These are phyloP conservation scores for Xylaria intraflava DNA, from an alignment of 495 filamentous ascomycete genomes.

Conservation along the genomic window DNA sequence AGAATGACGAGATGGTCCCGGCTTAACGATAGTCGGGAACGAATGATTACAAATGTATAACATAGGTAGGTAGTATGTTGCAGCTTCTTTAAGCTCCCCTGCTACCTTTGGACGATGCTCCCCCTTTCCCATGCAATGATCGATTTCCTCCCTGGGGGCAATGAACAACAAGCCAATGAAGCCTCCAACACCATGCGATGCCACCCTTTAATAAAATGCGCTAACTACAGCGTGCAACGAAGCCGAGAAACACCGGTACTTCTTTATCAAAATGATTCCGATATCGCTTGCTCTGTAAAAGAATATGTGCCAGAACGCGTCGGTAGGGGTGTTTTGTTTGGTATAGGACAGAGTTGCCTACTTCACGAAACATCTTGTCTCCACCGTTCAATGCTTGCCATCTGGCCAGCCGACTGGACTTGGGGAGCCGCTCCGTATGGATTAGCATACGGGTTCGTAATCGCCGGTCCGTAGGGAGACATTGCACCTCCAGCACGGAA, in stretches of 20 bases:
- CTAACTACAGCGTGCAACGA: not conserved
- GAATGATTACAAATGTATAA: constrained; percentile 11
- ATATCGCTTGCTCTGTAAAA: not conserved
- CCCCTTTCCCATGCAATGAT: constrained; percentile 3
- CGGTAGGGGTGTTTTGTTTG: not conserved
- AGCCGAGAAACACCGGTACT: not conserved
- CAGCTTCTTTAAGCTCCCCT: not conserved
- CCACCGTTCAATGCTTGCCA: constrained; percentile 86
- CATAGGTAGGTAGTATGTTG: not conserved
- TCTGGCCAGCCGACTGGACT: constrained; percentile 38
- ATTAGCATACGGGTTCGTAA: constrained; percentile 7
- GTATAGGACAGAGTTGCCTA: not conserved
- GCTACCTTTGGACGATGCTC: not conserved
- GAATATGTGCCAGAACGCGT: not conserved
- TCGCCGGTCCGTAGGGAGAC: constrained; percentile 17
- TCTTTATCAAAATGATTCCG: not conserved
- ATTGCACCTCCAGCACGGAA: constrained; percentile 14
- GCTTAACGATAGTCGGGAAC: not conserved
- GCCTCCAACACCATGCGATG: constrained; percentile 6
- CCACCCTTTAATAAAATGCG: constrained; percentile 6
- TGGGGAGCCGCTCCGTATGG: constrained; percentile 28
- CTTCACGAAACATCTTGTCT: constrained; percentile 60
- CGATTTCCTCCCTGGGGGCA: not conserved
- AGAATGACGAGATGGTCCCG: not conserved
- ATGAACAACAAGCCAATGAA: not conserved